phyloP scores from a whole-genome alignment of 345 rosid species.

The Populus tremula region DNA sequence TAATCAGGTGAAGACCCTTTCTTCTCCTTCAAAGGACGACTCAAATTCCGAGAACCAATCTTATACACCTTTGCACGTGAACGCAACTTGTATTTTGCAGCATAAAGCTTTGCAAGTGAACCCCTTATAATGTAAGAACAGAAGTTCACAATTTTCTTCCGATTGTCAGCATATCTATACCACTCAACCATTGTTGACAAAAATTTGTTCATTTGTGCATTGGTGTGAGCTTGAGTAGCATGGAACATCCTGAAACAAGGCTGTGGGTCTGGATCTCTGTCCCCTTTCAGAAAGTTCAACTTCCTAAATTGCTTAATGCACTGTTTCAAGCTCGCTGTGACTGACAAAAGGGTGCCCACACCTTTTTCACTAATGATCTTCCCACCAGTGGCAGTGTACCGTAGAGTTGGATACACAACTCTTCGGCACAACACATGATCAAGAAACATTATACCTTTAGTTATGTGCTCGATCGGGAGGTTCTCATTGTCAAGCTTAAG shows the following conservation, averaged over 20 bases:
- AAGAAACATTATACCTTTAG: slow-evolving; percentile 96
- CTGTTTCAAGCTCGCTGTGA: slow-evolving; percentile 91
- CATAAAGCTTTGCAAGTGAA: slow-evolving; percentile 92
- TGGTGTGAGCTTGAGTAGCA: slow-evolving; percentile 92
- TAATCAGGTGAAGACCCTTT: slow-evolving; percentile 89
- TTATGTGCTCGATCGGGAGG: slow-evolving; percentile 90
- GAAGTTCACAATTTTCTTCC: slow-evolving; percentile 83
- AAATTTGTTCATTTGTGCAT: slow-evolving; percentile 93
- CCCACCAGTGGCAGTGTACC: slow-evolving; percentile 94
- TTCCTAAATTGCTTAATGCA: slow-evolving; percentile 92
- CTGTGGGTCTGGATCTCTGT: slow-evolving; percentile 92
- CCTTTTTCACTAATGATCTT: slow-evolving; percentile 97
- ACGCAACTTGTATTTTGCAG: slow-evolving; percentile 90
- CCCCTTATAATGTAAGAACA: slow-evolving; percentile 87
- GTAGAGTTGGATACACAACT: slow-evolving; percentile 92
- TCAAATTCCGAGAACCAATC: slow-evolving; percentile 57
- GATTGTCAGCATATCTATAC: slow-evolving; percentile 86
- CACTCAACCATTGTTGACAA: slow-evolving; percentile 84
- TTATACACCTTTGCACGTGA: slow-evolving; percentile 92
- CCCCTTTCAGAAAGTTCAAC: slow-evolving; percentile 80
- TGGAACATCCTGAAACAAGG: slow-evolving; percentile 98
- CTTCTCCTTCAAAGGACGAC: slow-evolving; percentile 83
- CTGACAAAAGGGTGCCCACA: slow-evolving; percentile 90
- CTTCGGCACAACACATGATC: slow-evolving; percentile 94
- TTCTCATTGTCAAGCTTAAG: slow-evolving; percentile 86